Conservation (phyloP, 345 rosid genomes). For the Melaleuca alternifolia region DNA sequence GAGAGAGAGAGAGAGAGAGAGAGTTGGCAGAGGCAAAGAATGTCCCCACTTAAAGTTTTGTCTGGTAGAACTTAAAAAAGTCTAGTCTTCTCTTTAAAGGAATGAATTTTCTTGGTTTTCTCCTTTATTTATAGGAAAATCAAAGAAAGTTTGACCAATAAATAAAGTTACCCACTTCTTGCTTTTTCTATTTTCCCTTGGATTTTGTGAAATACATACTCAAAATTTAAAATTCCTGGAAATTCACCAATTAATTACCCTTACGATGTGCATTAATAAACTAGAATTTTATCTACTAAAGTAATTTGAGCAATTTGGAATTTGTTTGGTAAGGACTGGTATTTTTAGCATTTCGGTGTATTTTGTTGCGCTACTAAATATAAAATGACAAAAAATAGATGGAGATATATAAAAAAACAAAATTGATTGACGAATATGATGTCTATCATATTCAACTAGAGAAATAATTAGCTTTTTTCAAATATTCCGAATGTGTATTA, state of each 20-base stretch:
- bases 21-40: neutral
- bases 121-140: neutral
- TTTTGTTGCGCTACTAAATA: fast-evolving
- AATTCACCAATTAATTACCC: neutral
- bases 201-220: neutral
- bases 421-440: neutral
- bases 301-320: neutral
- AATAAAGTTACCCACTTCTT: neutral
- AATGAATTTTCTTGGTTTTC: neutral
- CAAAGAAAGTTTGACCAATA: neutral
- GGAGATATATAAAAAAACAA: neutral
- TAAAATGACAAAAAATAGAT: neutral
- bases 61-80: neutral
- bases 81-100: neutral
- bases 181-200: neutral
- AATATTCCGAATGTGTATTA: neutral
- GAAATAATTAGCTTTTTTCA: neutral
- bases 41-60: neutral
- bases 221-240: neutral
- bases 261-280: neutral
- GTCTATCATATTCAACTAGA: neutral
- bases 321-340: neutral
- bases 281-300: neutral
- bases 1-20: neutral
- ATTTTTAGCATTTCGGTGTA: neutral